Conservation (phyloP, 495 filamentous ascomycete genomes). For the Penicillium paxilli region DNA sequence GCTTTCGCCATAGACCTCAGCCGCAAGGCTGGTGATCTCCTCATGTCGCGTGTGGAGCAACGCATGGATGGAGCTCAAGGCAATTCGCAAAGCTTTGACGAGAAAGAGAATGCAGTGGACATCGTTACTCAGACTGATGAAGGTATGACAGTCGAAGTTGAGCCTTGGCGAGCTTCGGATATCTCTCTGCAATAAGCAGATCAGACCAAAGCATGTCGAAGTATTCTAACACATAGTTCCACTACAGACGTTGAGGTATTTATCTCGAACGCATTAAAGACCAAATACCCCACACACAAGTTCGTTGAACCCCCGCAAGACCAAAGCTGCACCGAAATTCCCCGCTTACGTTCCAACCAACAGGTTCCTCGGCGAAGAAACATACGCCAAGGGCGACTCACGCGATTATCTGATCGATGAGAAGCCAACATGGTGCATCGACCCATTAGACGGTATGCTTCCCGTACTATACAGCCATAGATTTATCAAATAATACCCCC, state of each 20-base stretch:
- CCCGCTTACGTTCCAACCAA: neutral
- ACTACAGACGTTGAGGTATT: conserved; percentile 63
- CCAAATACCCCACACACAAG: conserved; percentile 62
- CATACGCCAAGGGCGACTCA: conserved; percentile 58
- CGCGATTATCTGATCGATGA: conserved; percentile 62
- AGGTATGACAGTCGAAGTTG: conserved; percentile 40
- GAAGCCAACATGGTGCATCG: conserved; percentile 67
- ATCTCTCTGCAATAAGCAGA: too few relatives aligned
- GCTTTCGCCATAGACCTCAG: conserved; percentile 64
- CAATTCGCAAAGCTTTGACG: conserved; percentile 27
- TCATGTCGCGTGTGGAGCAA: conserved; percentile 53
- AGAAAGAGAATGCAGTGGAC: conserved; percentile 69
- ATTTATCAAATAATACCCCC: too few relatives aligned
- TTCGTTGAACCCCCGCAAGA: conserved; percentile 28
- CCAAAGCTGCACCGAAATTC: neutral
- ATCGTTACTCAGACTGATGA: conserved; percentile 72
- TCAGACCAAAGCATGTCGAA: too few relatives aligned
- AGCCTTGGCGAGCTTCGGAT: conserved; percentile 18
- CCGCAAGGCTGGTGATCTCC: conserved; percentile 59
- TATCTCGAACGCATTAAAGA: conserved; percentile 54
- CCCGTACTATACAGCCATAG: too few relatives aligned
- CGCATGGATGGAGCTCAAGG: conserved; percentile 30
- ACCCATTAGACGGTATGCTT: conserved; percentile 60
- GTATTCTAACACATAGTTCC: conserved; percentile 33
- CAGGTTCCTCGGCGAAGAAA: conserved; percentile 72